A percentile compares a stretch with the other conserved stretches of the same genome.
These are phyloP conservation scores for Thraustotheca clavata DNA, from an alignment of 352 stramenopile genomes.

Conservation along the genomic window DNA sequence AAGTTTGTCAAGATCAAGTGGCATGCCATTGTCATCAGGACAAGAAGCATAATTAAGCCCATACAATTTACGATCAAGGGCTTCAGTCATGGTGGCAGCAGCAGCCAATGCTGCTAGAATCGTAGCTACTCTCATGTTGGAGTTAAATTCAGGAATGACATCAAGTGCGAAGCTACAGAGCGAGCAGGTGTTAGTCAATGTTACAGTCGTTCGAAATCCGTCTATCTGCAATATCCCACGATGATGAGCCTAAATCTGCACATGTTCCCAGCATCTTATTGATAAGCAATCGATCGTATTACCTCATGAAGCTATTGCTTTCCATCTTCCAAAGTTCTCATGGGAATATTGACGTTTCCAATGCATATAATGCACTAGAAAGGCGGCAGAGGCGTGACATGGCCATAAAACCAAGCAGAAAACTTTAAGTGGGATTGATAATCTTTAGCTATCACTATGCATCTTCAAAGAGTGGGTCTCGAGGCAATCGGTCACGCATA, in stretches of 20 bases:
- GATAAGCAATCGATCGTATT: too few relatives aligned
- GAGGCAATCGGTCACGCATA: background rate
- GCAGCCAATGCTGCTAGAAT: background rate
- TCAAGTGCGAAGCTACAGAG: background rate
- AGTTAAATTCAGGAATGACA: background rate
- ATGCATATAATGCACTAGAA: too few relatives aligned
- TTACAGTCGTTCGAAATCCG: constrained; percentile 11
- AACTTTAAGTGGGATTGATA: too few relatives aligned
- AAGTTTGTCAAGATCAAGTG: constrained; percentile 6
- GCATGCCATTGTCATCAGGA: constrained; percentile 1
- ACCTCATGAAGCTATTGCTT: too few relatives aligned
- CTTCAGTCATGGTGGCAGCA: background rate
- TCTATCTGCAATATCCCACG: background rate
- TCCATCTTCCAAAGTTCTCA: too few relatives aligned
- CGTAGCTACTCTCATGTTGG: background rate
- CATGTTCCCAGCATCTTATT: too few relatives aligned
- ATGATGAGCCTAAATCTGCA: too few relatives aligned
- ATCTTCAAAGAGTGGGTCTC: constrained; percentile 3
- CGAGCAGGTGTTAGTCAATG: background rate
- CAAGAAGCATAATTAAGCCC: constrained; percentile 17
- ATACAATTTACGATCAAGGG: constrained; percentile 19
- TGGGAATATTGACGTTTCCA: too few relatives aligned
- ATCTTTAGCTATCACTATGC: too few relatives aligned
- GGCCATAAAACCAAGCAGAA: too few relatives aligned
- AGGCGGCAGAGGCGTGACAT: too few relatives aligned